Percentiles rank a stretch among this genome's conserved stretches.
Evolutionary conservation across 495 filamentous ascomycete species (phyloP).

Genomic region (Talaromyces adpressus): DNA sequence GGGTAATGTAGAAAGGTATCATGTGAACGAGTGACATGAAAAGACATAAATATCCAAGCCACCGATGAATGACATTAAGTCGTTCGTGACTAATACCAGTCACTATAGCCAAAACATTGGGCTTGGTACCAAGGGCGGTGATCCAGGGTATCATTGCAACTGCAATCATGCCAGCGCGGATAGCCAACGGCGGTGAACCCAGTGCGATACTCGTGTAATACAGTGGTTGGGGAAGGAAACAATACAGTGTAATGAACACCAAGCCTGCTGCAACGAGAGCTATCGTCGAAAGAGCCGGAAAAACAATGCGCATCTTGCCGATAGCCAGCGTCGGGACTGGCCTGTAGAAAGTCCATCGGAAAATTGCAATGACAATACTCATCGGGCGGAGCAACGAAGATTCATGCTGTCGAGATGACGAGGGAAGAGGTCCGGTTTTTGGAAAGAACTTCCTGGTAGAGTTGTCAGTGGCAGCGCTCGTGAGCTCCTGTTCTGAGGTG

Average conservation of each 20-base stretch:
- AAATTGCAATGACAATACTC: constrained; percentile 69
- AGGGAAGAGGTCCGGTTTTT: constrained; percentile 32
- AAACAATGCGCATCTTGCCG: constrained; percentile 55
- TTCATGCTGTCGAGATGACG: constrained; percentile 43
- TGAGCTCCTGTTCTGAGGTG: constrained; percentile 55
- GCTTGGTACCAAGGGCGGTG: constrained; percentile 81
- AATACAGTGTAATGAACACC: constrained; percentile 70
- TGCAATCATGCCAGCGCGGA: constrained; percentile 88
- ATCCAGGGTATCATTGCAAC: constrained; percentile 95
- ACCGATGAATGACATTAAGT: constrained; percentile 88
- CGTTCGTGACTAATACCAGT: constrained; percentile 91
- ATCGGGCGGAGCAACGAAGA: constrained; percentile 62
- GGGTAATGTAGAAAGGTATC: constrained; percentile 83
- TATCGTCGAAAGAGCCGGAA: constrained; percentile 68
- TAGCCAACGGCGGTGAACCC: constrained; percentile 83
- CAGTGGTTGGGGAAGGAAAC: constrained; percentile 74
- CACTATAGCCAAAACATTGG: constrained; percentile 75
- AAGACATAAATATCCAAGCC: constrained; percentile 82
- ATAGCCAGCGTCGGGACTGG: constrained; percentile 65
- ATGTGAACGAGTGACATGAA: constrained; percentile 79
- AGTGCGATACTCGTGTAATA: constrained; percentile 76
- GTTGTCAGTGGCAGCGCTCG: constrained; percentile 59
- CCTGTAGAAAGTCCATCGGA: constrained; percentile 79
- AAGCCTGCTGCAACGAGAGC: constrained; percentile 56
- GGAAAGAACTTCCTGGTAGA: constrained; percentile 69